Conservation (phyloP, 306 rosid species). For the Herpetospermum pedunculosum region DNA sequence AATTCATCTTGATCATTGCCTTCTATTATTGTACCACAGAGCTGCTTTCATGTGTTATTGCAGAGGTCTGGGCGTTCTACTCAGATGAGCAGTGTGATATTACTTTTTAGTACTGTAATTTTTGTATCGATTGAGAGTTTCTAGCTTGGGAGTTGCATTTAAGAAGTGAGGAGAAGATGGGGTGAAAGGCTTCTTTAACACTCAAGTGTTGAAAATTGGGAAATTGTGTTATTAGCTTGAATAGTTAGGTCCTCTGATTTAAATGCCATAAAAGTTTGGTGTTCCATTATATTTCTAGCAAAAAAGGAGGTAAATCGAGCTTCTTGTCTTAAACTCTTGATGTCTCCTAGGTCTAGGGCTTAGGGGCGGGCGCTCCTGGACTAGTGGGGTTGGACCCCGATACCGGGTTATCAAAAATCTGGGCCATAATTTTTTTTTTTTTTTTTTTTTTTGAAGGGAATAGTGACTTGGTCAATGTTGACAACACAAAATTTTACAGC, state of each 20-base stretch:
- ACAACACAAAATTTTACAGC: neutral
- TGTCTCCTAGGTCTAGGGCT: neutral
- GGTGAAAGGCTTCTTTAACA: neutral
- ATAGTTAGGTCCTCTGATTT: neutral
- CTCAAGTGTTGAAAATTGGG: neutral
- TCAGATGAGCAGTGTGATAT: neutral
- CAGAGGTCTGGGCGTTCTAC: neutral
- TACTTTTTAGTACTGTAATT: neutral
- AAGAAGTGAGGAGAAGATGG: neutral
- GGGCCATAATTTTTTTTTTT: neutral
- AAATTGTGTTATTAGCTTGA: neutral
- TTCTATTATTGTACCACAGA: neutral
- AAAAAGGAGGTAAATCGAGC: neutral
- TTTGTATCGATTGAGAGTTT: neutral
- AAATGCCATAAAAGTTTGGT: neutral
- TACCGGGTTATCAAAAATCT: neutral
- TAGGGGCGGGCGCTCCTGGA: neutral
- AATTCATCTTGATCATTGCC: neutral
- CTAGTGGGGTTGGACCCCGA: neutral
- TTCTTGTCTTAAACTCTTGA: neutral
- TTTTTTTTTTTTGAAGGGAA: neutral
- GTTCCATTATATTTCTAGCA: neutral
- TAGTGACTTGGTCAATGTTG: neutral
- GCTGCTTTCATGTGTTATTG: neutral
- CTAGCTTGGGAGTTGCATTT: neutral